phyloP scores from a whole-genome alignment of 2,329 filamentous ascomycete genomes.

The Furcasterigmium furcatum region DNA sequence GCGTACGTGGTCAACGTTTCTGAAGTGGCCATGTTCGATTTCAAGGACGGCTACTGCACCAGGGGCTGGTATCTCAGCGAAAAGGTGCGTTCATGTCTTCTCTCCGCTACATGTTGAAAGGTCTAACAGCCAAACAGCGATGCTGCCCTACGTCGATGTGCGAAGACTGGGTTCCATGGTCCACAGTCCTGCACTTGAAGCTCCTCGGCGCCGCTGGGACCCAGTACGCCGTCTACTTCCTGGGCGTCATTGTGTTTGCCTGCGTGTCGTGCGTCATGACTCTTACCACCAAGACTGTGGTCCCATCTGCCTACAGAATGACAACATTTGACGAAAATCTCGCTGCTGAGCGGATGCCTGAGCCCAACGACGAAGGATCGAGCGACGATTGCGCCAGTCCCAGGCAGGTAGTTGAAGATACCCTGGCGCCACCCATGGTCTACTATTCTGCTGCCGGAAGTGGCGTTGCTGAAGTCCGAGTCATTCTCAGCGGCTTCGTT shows the following conservation, averaged over 20 bases:
- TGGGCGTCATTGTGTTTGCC: conserved; percentile 68
- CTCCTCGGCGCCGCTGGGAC: conserved; percentile 55
- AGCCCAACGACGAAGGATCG: conserved; percentile 32
- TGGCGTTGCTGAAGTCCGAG: conserved; percentile 94
- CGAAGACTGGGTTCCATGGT: conserved; percentile 55
- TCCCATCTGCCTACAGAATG: conserved; percentile 83
- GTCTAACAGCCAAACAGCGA: conserved; percentile 27
- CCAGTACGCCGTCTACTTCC: conserved; percentile 75
- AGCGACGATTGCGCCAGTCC: conserved; percentile 43
- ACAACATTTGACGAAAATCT: conserved; percentile 92
- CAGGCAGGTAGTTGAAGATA: conserved; percentile 29
- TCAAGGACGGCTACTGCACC: conserved; percentile 84
- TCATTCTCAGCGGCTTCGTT: conserved; percentile 97
- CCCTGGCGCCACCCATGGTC: conserved; percentile 65
- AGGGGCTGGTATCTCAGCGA: conserved; percentile 70
- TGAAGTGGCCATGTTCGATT: conserved; percentile 82
- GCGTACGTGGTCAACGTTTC: conserved; percentile 89
- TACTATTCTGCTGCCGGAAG: conserved; percentile 96
- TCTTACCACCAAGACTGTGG: conserved; percentile 86
- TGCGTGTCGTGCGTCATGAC: conserved; percentile 74
- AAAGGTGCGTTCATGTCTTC: conserved; percentile 45
- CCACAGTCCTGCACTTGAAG: conserved; percentile 40
- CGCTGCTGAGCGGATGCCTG: conserved; percentile 55
- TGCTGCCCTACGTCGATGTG: conserved; percentile 55
- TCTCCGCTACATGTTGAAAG: background rate